Conservation (phyloP, 2,329 filamentous ascomycete genomes). For the Talaromyces funiculosus region DNA sequence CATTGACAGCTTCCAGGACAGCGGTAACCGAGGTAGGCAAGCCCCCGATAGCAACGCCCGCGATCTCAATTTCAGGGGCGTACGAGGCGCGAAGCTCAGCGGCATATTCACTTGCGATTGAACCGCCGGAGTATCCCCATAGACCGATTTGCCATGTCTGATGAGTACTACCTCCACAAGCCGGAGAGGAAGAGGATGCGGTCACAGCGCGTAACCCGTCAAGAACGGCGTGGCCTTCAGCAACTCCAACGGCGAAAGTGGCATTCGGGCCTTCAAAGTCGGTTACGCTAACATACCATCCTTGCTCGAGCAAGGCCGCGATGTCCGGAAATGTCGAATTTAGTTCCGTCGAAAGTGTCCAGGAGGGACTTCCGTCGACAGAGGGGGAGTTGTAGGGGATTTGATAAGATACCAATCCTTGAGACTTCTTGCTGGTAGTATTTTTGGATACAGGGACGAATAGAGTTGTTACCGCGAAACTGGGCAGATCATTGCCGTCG, state of each 20-base stretch:
- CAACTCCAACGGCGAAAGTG: conserved; percentile 1
- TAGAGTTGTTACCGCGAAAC: conserved; percentile 4
- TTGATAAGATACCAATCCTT: conserved; percentile 2
- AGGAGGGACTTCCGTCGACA: conserved; percentile 10
- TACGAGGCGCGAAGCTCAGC: conserved; percentile 7
- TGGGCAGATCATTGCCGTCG: conserved; percentile 3
- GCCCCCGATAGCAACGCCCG: conserved; percentile 8
- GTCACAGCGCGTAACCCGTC: conserved; percentile 5
- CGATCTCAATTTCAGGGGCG: conserved; percentile 4
- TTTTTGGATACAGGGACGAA: background rate
- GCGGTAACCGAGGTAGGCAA: background rate
- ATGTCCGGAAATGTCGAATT: conserved; percentile 1
- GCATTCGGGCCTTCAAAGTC: conserved; percentile 10
- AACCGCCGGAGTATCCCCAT: conserved; percentile 10
- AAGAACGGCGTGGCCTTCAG: conserved; percentile 9
- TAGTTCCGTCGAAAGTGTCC: background rate
- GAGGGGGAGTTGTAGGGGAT: conserved; percentile 8
- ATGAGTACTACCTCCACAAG: background rate
- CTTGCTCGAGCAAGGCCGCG: background rate
- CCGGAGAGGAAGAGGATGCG: background rate
- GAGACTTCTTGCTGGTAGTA: background rate
- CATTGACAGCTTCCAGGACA: background rate
- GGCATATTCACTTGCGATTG: conserved; percentile 10
- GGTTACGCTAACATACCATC: conserved; percentile 10
- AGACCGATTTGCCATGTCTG: conserved; percentile 4